These are phyloP conservation scores for Starmerella floris DNA, from an alignment of 805 yeast species.

Conservation along the genomic window DNA sequence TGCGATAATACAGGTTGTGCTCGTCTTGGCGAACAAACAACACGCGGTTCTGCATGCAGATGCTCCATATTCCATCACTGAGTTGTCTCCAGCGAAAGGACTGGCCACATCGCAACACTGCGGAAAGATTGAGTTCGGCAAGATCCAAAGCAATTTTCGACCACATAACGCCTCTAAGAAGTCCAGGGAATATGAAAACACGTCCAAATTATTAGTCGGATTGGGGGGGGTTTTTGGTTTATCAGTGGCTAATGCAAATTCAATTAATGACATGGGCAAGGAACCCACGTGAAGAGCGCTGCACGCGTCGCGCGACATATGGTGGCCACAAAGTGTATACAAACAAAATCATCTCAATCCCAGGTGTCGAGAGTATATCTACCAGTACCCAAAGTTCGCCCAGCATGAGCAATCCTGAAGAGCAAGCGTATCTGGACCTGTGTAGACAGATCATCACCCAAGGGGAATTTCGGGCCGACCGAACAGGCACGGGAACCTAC, in stretches of 20 bases:
- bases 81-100: conserved; percentile 62
- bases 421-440: conserved; percentile 74
- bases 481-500: conserved; percentile 94
- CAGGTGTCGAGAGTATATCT: too few relatives aligned
- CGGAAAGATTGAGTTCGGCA: conserved; percentile 43
- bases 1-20: conserved; percentile 36
- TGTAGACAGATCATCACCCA: conserved; percentile 61
- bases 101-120: conserved; percentile 73
- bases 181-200: too few relatives aligned
- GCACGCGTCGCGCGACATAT: conserved; percentile 1
- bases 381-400: too few relatives aligned
- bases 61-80: conserved; percentile 41
- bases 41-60: conserved; percentile 43
- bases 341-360: too few relatives aligned
- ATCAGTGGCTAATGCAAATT: too few relatives aligned
- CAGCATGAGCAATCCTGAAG: conserved; percentile 34
- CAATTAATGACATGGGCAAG: neutral
- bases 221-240: too few relatives aligned
- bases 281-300: neutral
- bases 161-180: too few relatives aligned
- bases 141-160: conserved; percentile 16
- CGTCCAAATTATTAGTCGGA: neutral
- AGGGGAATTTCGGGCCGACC: conserved; percentile 86
- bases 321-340: too few relatives aligned
- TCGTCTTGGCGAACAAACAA: conserved; percentile 53